Evolutionary conservation across 805 yeast genomes (phyloP).

Genomic region (Yueomyces sinensis): DNA sequence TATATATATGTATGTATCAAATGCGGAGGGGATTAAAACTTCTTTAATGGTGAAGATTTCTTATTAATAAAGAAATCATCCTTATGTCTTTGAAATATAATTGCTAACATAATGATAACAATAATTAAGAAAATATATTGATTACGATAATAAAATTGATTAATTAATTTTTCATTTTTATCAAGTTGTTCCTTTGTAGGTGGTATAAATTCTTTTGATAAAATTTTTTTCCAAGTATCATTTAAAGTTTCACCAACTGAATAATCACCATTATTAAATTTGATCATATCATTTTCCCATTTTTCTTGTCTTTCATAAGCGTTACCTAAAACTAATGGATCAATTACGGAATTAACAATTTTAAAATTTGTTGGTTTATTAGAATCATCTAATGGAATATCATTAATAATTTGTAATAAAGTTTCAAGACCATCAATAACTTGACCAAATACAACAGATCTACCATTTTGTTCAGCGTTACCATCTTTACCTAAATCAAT

Average conservation of each 20-base stretch:
- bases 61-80: too few species aligned
- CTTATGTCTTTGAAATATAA: too few species aligned
- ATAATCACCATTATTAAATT: conserved; percentile 15
- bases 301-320: conserved; percentile 6
- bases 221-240: conserved; percentile 1
- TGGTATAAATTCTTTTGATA: neutral
- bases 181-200: neutral
- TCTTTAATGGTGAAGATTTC: too few species aligned
- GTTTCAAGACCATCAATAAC: conserved; percentile 50
- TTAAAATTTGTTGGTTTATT: conserved; percentile 15
- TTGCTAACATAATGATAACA: too few species aligned
- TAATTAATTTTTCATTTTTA: neutral
- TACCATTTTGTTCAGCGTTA: conserved; percentile 37
- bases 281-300: conserved; percentile 8
- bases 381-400: conserved; percentile 30
- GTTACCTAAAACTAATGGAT: conserved; percentile 7
- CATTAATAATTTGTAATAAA: conserved; percentile 46
- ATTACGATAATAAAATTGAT: too few species aligned
- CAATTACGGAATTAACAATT: conserved; percentile 24
- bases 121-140: too few species aligned
- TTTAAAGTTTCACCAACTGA: conserved; percentile 12
- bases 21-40: too few species aligned
- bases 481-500: conserved; percentile 44
- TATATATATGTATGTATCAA: too few species aligned
- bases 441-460: conserved; percentile 71